phyloP scores from a whole-genome alignment of 2,329 filamentous ascomycete species.

The Fusarium decemcellulare region DNA sequence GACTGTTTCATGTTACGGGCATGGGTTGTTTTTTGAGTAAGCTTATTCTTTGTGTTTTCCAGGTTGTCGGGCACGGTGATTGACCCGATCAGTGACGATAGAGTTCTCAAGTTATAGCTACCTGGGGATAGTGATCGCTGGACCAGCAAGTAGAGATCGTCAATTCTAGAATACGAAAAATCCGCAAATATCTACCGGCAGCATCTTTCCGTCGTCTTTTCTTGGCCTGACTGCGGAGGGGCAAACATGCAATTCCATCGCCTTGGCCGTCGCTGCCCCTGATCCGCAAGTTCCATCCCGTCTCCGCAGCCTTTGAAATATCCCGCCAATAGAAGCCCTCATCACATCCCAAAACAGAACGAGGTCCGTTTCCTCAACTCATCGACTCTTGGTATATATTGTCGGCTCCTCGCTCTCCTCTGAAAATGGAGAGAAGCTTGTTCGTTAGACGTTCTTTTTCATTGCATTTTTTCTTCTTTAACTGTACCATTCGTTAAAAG shows the following conservation, averaged over 20 bases:
- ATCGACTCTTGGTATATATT: constrained; percentile 9
- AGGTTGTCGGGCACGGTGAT: background rate
- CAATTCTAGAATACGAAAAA: too few species aligned
- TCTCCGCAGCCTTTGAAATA: constrained; percentile 10
- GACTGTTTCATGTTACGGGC: background rate
- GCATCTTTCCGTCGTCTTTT: too few species aligned
- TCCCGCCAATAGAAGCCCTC: constrained; percentile 19
- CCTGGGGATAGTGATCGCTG: too few species aligned
- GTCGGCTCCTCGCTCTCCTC: background rate
- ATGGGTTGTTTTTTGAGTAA: constrained; percentile 9
- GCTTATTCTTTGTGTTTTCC: background rate
- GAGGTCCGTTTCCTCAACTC: background rate
- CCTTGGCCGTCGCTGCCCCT: constrained; percentile 7
- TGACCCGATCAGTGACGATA: too few species aligned
- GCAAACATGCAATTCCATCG: constrained; percentile 4
- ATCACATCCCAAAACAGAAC: background rate
- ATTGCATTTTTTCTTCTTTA: constrained; percentile 11
- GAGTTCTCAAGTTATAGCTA: too few species aligned
- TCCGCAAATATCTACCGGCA: too few species aligned
- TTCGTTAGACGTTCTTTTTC: constrained; percentile 28
- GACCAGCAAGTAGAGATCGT: too few species aligned
- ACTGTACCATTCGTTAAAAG: constrained; percentile 15
- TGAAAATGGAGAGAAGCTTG: constrained; percentile 7
- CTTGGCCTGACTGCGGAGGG: background rate
- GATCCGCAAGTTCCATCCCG: constrained; percentile 6